Conservation (phyloP, 257 asterid genomes). For the Osmanthus fragrans region DNA sequence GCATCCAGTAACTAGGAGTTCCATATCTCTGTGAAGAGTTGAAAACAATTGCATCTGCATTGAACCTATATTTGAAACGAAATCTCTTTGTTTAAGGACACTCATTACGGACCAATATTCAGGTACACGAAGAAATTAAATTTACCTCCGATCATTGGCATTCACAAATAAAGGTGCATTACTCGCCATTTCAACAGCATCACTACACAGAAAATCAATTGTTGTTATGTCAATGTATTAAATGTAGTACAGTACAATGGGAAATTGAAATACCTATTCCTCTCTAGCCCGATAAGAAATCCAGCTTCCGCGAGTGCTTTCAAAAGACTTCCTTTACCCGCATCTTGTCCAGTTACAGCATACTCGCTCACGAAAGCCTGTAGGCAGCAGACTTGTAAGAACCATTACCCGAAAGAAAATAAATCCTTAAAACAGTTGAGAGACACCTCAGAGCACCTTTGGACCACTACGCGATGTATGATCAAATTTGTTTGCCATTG, state of each 20-base stretch:
- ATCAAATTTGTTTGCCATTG: slow-evolving; percentile 68
- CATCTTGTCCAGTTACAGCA: slow-evolving; percentile 77
- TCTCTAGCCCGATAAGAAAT: slow-evolving; percentile 80
- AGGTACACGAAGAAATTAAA: not conserved
- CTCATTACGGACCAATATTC: not conserved
- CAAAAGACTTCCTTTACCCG: slow-evolving; percentile 77
- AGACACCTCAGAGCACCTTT: slow-evolving; percentile 46
- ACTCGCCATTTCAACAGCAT: slow-evolving; percentile 84
- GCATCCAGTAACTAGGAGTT: slow-evolving; percentile 98
- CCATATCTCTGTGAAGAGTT: slow-evolving; percentile 72
- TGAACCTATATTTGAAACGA: slow-evolving; percentile 50
- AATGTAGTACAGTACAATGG: not conserved
- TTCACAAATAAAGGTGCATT: slow-evolving; percentile 88
- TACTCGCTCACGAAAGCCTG: slow-evolving; percentile 97
- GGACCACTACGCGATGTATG: slow-evolving; percentile 66
- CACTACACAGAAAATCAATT: slow-evolving; percentile 51
- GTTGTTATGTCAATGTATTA: not conserved
- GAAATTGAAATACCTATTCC: slow-evolving; percentile 56
- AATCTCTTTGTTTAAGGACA: slow-evolving; percentile 1
- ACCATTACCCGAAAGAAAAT: slow-evolving; percentile 3
- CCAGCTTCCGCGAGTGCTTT: slow-evolving; percentile 89
- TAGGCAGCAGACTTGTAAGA: slow-evolving; percentile 10
- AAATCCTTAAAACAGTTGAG: slow-evolving; percentile 7
- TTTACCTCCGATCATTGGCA: slow-evolving; percentile 64
- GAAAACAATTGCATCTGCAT: slow-evolving; percentile 85